Percentiles rank a stretch among this genome's conserved stretches.
phyloP scores from a whole-genome alignment of 495 filamentous ascomycete species.

The Lasiosphaeris hirsuta region DNA sequence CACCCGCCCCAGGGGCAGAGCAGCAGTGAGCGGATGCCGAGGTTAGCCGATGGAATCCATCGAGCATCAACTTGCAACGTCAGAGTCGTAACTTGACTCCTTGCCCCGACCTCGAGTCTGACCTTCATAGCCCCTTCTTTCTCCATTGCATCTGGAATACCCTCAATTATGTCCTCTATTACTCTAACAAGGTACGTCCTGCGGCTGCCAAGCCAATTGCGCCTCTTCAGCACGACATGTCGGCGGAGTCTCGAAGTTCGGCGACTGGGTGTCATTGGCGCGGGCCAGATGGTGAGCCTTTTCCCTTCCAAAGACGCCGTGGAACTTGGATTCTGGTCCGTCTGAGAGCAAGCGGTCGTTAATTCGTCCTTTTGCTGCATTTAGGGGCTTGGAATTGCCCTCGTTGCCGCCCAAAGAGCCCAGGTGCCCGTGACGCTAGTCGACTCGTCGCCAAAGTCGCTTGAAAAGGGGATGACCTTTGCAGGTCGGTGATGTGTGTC shows the following conservation, averaged over 20 bases:
- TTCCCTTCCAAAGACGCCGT: not conserved
- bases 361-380: not conserved
- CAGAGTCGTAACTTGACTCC: conserved; percentile 2
- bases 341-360: no score
- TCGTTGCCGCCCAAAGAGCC: conserved; percentile 87
- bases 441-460: conserved; percentile 78
- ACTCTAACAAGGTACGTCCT: conserved; percentile 31
- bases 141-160: no score
- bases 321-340: no score
- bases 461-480: conserved; percentile 89
- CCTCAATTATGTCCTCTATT: conserved; percentile 31
- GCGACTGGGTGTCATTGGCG: conserved; percentile 86
- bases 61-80: not conserved
- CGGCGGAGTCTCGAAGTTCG: conserved; percentile 68
- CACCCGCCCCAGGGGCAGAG: not conserved
- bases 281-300: conserved; percentile 83
- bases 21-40: conserved; percentile 27
- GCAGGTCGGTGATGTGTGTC: conserved; percentile 55
- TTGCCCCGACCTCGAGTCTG: not conserved
- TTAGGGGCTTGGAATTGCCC: conserved; percentile 91
- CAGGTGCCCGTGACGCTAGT: conserved; percentile 81
- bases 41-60: conserved; percentile 34
- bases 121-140: no score
- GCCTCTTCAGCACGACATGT: conserved; percentile 53
- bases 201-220: conserved; percentile 36